These are phyloP conservation scores for Nakataea oryzae DNA, from an alignment of 2,329 filamentous ascomycete genomes.

Conservation along the genomic window DNA sequence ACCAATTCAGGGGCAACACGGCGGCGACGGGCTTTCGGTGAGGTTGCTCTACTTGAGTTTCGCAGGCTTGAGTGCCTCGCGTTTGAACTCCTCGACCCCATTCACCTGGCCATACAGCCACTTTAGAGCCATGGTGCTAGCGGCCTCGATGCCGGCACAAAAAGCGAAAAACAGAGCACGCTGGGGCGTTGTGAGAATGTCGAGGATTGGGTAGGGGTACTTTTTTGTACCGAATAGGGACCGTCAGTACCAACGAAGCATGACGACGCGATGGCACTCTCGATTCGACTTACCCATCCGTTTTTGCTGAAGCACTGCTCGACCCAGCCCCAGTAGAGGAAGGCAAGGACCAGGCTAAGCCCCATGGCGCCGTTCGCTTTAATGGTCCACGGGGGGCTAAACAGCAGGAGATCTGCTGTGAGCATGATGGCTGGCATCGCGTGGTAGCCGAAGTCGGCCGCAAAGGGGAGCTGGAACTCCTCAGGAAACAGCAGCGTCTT, in stretches of 20 bases:
- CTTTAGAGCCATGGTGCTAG: slow-evolving; percentile 58
- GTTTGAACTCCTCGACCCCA: slow-evolving; percentile 34
- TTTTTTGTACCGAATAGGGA: slow-evolving; percentile 21
- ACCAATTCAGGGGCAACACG: background rate
- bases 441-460: slow-evolving; percentile 53
- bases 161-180: slow-evolving; percentile 58
- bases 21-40: background rate
- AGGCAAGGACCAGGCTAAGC: slow-evolving; percentile 47
- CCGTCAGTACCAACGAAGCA: background rate
- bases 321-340: slow-evolving; percentile 68
- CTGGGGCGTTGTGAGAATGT: slow-evolving; percentile 52
- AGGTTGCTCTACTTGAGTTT: slow-evolving; percentile 13
- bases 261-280: background rate
- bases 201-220: slow-evolving; percentile 85
- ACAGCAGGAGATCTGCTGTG: slow-evolving; percentile 52
- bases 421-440: slow-evolving; percentile 56
- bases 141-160: slow-evolving; percentile 62
- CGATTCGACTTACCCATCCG: slow-evolving; percentile 38
- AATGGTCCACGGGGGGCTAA: slow-evolving; percentile 65
- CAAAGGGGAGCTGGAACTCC: slow-evolving; percentile 41
- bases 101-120: slow-evolving; percentile 60
- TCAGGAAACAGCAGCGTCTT: slow-evolving; percentile 40
- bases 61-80: slow-evolving; percentile 21
- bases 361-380: slow-evolving; percentile 46
- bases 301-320: slow-evolving; percentile 66